These are phyloP conservation scores for Triticum urartu DNA, from an alignment of 176 grass and related monocot genomes.

Conservation along the genomic window DNA sequence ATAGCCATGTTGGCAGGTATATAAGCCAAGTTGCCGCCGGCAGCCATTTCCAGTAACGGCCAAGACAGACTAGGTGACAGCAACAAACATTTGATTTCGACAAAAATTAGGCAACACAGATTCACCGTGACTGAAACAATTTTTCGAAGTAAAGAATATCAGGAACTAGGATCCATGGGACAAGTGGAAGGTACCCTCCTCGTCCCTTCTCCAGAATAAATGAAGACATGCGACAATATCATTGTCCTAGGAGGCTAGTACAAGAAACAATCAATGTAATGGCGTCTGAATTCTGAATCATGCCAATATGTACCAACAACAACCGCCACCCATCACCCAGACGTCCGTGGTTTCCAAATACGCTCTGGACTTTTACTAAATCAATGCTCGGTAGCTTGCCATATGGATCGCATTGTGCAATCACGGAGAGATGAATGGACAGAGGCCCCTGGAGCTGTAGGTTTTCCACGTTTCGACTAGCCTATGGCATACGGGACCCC, in stretches of 20 bases:
- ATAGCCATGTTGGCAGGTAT: neutral
- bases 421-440: neutral
- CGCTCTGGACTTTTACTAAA: constrained; percentile 1
- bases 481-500: neutral
- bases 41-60: neutral
- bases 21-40: constrained; percentile 9
- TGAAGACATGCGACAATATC: neutral
- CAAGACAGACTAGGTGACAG: neutral
- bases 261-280: neutral
- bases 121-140: neutral
- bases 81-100: neutral
- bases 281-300: neutral
- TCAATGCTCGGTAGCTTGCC: neutral
- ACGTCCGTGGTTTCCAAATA: neutral
- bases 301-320: neutral
- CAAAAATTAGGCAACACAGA: neutral
- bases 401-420: neutral
- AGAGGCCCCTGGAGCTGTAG: neutral
- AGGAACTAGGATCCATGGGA: constrained; percentile 8
- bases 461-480: neutral
- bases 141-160: neutral
- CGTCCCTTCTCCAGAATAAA: constrained; percentile 15
- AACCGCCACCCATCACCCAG: constrained; percentile 29
- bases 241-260: neutral
- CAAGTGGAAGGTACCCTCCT: neutral